These are phyloP conservation scores for Lactarius trivialis DNA, from an alignment of 768 basidiomycete species.

Conservation along the genomic window DNA sequence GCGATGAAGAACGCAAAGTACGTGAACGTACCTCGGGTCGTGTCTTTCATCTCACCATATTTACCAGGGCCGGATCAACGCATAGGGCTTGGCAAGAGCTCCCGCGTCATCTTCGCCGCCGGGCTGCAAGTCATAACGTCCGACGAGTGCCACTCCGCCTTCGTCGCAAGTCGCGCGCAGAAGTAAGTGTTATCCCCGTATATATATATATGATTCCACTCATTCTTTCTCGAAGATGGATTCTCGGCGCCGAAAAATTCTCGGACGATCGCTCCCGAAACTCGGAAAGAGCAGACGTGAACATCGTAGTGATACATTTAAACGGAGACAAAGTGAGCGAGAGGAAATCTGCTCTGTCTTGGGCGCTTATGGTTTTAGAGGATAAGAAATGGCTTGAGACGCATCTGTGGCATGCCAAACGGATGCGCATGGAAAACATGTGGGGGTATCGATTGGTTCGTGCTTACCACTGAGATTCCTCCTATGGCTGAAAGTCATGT, in stretches of 20 bases:
- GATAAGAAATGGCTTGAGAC: constrained; percentile 93
- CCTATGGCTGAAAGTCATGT: background rate
- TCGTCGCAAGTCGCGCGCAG: constrained; percentile 71
- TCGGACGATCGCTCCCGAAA: constrained; percentile 48
- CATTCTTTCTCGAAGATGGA: constrained; percentile 41
- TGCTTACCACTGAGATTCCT: background rate
- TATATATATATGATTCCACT: background rate
- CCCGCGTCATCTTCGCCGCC: constrained; percentile 82
- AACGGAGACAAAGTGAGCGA: constrained; percentile 66
- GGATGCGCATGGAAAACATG: constrained; percentile 88
- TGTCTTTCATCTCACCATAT: background rate
- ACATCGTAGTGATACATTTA: constrained; percentile 52
- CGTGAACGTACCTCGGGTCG: background rate
- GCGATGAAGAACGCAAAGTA: constrained; percentile 80
- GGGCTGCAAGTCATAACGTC: constrained; percentile 93
- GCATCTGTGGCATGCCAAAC: constrained; percentile 95
- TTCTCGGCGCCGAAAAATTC: constrained; percentile 36
- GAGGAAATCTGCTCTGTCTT: background rate
- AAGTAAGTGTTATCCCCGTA: constrained; percentile 43
- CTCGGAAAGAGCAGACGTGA: constrained; percentile 54
- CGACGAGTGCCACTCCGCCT: constrained; percentile 83
- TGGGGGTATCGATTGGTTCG: constrained; percentile 87
- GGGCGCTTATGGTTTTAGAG: constrained; percentile 36
- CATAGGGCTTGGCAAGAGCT: constrained; percentile 89
- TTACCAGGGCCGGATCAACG: constrained; percentile 54